Conservation (phyloP, 75 land plant species). For the Sequoiadendron giganteum region DNA sequence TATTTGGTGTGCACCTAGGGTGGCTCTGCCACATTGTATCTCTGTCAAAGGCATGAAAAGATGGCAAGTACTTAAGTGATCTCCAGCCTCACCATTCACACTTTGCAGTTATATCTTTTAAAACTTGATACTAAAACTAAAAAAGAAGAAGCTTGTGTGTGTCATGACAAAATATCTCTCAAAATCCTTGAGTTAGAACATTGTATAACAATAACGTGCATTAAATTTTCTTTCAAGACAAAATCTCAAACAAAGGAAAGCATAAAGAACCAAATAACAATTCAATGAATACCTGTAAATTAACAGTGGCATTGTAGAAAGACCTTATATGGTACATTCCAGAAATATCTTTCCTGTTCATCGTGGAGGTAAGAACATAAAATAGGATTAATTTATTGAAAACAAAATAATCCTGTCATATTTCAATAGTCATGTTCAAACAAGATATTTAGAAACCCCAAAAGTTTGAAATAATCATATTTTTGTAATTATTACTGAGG, state of each 20-base stretch:
- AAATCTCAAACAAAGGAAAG: neutral
- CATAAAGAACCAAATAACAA: neutral
- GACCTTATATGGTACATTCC: conserved; percentile 2
- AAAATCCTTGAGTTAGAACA: no score
- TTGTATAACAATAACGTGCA: neutral
- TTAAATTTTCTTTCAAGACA: neutral
- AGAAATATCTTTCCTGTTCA: conserved; percentile 9
- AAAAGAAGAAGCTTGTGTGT: neutral
- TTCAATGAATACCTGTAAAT: conserved; percentile 4
- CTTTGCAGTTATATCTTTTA: neutral
- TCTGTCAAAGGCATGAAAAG: no score
- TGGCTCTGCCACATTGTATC: no score
- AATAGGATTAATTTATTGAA: neutral
- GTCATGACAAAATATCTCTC: neutral
- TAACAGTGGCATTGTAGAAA: neutral
- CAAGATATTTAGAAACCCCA: neutral
- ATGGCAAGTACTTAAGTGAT: no score
- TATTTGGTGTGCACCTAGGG: no score
- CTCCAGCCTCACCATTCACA: neutral
- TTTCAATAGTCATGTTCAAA: neutral
- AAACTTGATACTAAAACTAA: neutral
- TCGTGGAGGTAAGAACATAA: neutral
- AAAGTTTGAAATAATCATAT: neutral
- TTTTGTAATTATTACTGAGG: neutral
- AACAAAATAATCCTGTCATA: neutral